Conservation (phyloP, 768 basidiomycete genomes). For the Cyclocybe cylindracea region DNA sequence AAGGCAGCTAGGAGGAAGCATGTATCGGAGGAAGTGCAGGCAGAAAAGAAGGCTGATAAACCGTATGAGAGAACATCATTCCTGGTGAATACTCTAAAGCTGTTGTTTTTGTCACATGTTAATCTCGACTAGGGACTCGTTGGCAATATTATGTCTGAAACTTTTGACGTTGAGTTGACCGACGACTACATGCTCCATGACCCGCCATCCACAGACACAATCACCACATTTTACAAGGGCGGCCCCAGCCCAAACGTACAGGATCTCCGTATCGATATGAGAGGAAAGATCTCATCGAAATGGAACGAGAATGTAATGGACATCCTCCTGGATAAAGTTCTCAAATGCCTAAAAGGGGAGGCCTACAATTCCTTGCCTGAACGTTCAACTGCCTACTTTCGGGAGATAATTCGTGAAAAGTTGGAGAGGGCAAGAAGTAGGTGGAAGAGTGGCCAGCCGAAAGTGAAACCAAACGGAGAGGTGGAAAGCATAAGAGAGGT, state of each 20-base stretch:
- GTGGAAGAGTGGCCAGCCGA: constrained; percentile 11
- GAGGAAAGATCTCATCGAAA: constrained; percentile 8
- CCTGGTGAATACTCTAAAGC: too few species aligned
- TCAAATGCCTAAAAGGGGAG: background rate
- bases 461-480: constrained; percentile 10
- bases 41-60: too few species aligned
- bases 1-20: too few species aligned
- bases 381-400: constrained; percentile 7
- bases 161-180: too few species aligned
- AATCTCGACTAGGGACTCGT: too few species aligned
- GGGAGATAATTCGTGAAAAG: constrained; percentile 6
- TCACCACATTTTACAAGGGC: too few species aligned
- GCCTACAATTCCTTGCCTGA: background rate
- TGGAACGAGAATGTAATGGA: constrained; percentile 9
- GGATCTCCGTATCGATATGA: constrained; percentile 8
- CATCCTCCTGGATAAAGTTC: constrained; percentile 7
- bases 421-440: constrained; percentile 1
- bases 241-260: constrained; percentile 9
- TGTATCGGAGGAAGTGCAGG: too few species aligned
- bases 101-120: too few species aligned
- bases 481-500: constrained; percentile 10
- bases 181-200: too few species aligned
- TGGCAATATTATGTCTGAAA: too few species aligned
- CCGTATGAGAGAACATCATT: too few species aligned
- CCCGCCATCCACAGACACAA: too few species aligned